Evolutionary conservation across 257 asterid species (phyloP), one percentile per base, ranked within the genome.

Genomic region (Linaria vulgaris): DNA sequence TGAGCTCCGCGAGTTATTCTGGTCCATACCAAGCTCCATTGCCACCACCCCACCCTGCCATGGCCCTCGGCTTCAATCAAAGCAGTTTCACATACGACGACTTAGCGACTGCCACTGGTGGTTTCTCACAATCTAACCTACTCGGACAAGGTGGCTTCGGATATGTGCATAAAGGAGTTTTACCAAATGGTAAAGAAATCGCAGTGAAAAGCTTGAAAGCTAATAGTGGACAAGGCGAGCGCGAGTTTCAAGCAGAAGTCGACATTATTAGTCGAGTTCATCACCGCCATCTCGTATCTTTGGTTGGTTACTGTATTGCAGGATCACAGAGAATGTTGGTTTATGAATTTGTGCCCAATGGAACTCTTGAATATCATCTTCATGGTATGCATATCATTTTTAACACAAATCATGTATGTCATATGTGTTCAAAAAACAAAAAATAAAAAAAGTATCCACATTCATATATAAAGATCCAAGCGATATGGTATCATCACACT

Each of bases 111-210:
- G 89, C 89, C 16, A 82, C 94, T 2, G 38, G 61, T 17, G 73
- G 72, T 43, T 85, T 85, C 43, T 23, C 86, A 9, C 66, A 72
- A 55, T 38, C 74, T n/a, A 80, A 83, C 58, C 76, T 85, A 22
- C 79, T 83, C 20, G 94, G 94, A 24, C 87, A 85, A 58, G 90
- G 94, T 10, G 94, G 94, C 5, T 85, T 85, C 54, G 94, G 90
- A 54, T 80, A 76, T 70, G 94, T 85, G 41, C 87, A 85, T 72
- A 85, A 77, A 67, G 88, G 88, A 30, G 72, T 82, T 52, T 73
- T 82, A 71, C 82, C 80, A 24, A 78, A 77, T 25, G 85, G 94
- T 49, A 85, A 78, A 49, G 80, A 77, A 12, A 68, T 82, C 0
- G 85, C 86, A 0, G 90, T 83, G 62, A 85, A 85, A 71, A 82